Evolutionary conservation across 1,284 basidiomycete species (phyloP), one percentile per base, ranked within the genome.

Genomic region (Stygiomarasmius scandens): DNA sequence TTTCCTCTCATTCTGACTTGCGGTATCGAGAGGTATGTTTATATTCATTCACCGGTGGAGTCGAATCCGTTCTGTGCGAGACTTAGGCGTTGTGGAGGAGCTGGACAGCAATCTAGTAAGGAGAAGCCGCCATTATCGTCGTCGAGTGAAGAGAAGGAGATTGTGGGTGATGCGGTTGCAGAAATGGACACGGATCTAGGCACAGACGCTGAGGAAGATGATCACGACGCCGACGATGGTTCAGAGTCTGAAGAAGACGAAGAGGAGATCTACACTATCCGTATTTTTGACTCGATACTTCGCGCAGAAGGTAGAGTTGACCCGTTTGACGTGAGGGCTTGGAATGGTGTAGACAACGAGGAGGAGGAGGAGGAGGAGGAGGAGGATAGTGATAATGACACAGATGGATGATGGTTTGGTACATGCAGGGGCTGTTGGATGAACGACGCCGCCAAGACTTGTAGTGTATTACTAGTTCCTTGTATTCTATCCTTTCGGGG

Each of bases 11-110:
- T 90, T 24, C 78, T 82, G 38, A 90, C 89, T 2, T 77, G 85
- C 1, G 90, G 90, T 1, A 81, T 93, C 29, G 91, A 93, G 66
- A 82, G 83, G 24, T 73, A 83, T 60, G 77, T 92, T 38, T 65
- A 85, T n/a, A 69, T 91, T 2, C 91, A 92, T 67, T 84, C 85
- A 61, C 82, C 86, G 4, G 84, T 81, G 8, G 65, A 74, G 12
- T 74, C 73, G 12, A 77, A 82, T 1, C 83, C 85, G 0, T 41
- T 41, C 16, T 41, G 38, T n/a, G 38, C n/a, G 16, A n/a, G 16
- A 16, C 29, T 32, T 12, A 32, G 12, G 29, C 29, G 5, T 8
- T 41, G 38, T 16, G 16, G 38, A 41, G 38, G 16, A 34, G 32
- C 32, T 8, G 14, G 32, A 14, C 8, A 34, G 32, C 14, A 8